These are phyloP conservation scores for Echium plantagineum DNA, from an alignment of 257 asterid genomes.

Conservation along the genomic window DNA sequence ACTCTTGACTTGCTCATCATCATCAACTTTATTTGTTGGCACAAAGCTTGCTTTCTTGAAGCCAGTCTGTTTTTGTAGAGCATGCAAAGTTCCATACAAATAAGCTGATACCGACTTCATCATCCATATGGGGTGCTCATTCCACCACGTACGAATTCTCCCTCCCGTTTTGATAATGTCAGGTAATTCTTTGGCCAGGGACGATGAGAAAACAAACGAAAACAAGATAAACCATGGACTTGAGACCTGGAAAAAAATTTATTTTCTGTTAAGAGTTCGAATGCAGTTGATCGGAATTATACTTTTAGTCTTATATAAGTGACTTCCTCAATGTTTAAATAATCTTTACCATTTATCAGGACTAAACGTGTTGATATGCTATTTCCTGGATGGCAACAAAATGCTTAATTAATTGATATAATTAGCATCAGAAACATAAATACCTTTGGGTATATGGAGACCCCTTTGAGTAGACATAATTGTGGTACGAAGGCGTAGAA, in stretches of 20 bases:
- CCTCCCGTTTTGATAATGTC: constrained; percentile 36
- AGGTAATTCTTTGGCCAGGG: constrained; percentile 36
- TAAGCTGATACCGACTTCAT: constrained; percentile 41
- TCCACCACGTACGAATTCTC: constrained; percentile 31
- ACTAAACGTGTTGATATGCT: too few species aligned
- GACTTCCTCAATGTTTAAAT: not conserved
- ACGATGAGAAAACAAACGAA: constrained; percentile 30
- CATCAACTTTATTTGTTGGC: constrained; percentile 48
- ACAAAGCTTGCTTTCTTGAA: constrained; percentile 37
- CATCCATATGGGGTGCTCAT: constrained; percentile 57
- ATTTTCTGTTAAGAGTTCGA: too few species aligned
- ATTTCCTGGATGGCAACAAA: too few species aligned
- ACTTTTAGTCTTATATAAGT: too few species aligned
- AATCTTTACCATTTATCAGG: too few species aligned
- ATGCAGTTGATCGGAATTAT: too few species aligned
- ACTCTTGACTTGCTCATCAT: constrained; percentile 32
- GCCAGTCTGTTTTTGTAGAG: constrained; percentile 28
- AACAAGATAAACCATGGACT: constrained; percentile 38
- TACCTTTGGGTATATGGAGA: constrained; percentile 47
- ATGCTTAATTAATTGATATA: too few species aligned
- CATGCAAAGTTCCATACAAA: constrained; percentile 37
- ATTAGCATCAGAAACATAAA: too few species aligned
- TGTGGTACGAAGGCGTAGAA: constrained; percentile 31
- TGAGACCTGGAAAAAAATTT: constrained; percentile 28
- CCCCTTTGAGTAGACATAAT: constrained; percentile 22